phyloP scores from a whole-genome alignment of 495 filamentous ascomycete species.

The Sordaria brevicollis region DNA sequence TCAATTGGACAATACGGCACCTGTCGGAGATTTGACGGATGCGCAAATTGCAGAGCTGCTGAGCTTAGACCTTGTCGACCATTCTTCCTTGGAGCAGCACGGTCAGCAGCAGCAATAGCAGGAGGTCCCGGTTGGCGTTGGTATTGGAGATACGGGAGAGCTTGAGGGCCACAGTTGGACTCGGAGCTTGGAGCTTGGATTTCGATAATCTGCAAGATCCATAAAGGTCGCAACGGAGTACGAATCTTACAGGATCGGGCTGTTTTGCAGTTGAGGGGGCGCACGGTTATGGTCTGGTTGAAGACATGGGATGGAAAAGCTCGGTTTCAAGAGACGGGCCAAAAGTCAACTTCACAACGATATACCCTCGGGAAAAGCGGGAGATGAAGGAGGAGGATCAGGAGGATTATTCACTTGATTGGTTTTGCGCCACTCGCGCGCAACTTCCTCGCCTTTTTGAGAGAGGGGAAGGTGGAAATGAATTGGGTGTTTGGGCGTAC shows the following conservation, averaged over 20 bases:
- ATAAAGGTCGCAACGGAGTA: neutral
- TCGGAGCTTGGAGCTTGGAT: no score
- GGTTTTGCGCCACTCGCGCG: neutral
- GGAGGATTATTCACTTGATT: neutral
- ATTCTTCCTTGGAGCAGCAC: no score
- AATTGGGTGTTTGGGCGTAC: neutral
- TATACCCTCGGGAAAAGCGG: neutral
- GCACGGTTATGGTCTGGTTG: neutral
- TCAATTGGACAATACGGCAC: no score
- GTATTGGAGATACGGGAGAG: no score
- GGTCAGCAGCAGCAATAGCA: no score
- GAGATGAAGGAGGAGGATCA: slow-evolving; percentile 1
- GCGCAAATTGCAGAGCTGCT: no score
- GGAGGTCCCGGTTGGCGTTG: no score
- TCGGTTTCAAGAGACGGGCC: neutral
- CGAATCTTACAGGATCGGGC: neutral
- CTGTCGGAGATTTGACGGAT: no score
- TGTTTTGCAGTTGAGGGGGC: neutral
- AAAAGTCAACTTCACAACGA: neutral
- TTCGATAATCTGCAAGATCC: neutral
- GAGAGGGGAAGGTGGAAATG: neutral
- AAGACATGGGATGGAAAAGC: neutral
- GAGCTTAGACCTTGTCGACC: no score
- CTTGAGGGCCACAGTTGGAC: no score
- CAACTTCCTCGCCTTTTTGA: neutral